These are phyloP conservation scores for Phaffomyces thermotolerans DNA, from an alignment of 805 yeast species.

Conservation along the genomic window DNA sequence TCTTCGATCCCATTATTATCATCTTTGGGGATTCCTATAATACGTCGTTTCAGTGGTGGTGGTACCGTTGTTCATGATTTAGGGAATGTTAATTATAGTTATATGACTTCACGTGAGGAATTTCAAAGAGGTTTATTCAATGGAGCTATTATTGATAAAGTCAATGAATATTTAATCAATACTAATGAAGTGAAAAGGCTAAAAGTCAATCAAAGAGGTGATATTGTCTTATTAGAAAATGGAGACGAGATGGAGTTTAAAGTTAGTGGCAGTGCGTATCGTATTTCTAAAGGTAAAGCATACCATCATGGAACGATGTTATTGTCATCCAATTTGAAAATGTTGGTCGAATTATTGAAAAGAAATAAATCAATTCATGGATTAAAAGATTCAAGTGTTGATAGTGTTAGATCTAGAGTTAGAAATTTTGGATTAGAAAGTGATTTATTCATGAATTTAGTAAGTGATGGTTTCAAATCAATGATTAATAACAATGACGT, in stretches of 20 bases:
- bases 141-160: slow-evolving; percentile 32
- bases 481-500: slow-evolving; percentile 20
- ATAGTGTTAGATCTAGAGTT: slow-evolving; percentile 78
- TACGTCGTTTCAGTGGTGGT: slow-evolving; percentile 86
- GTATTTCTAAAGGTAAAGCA: slow-evolving; percentile 71
- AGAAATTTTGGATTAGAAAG: slow-evolving; percentile 46
- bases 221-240: slow-evolving; percentile 39
- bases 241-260: slow-evolving; percentile 40
- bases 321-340: slow-evolving; percentile 53
- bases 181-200: not conserved
- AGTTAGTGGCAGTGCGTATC: slow-evolving; percentile 90
- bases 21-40: slow-evolving; percentile 48
- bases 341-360: slow-evolving; percentile 51
- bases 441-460: slow-evolving; percentile 37
- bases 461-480: slow-evolving; percentile 24
- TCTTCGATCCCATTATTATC: slow-evolving; percentile 52
- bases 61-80: slow-evolving; percentile 94
- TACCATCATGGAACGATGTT: slow-evolving; percentile 97
- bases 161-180: slow-evolving; percentile 17
- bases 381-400: slow-evolving; percentile 42
- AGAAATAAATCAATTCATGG: slow-evolving; percentile 23
- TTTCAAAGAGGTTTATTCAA: slow-evolving; percentile 45
- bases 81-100: slow-evolving; percentile 85
- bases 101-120: slow-evolving; percentile 56
- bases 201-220: slow-evolving; percentile 68